These are phyloP conservation scores for Graphiopsis chlorocephala DNA, from an alignment of 2,329 filamentous ascomycete species.

Conservation along the genomic window DNA sequence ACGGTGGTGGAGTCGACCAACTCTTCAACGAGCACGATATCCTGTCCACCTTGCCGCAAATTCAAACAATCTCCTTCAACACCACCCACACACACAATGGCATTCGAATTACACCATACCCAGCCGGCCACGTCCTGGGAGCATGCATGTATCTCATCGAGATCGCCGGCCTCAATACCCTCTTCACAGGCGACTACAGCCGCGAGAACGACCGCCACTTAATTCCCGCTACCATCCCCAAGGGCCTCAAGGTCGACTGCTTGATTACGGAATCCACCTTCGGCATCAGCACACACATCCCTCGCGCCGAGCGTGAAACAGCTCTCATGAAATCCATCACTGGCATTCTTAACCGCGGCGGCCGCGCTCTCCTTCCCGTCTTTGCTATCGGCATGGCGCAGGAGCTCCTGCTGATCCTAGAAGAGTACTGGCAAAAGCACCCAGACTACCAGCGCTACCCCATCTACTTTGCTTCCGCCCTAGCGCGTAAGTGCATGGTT, in stretches of 20 bases:
- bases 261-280: constrained; percentile 98
- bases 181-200: constrained; percentile 98
- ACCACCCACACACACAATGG: constrained; percentile 96
- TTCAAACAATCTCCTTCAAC: constrained; percentile 97
- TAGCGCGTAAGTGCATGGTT: constrained; percentile 95
- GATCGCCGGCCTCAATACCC: constrained; percentile 92
- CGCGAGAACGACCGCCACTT: constrained; percentile 93
- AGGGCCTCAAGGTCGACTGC: constrained; percentile 87
- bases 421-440: constrained; percentile 95
- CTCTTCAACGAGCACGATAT: constrained; percentile 96
- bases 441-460: constrained; percentile 83
- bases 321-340: constrained; percentile 96
- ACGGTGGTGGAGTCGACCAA: constrained; percentile 52
- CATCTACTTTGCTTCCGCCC: constrained; percentile 95
- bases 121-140: constrained; percentile 94
- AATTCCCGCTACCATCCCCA: constrained; percentile 87
- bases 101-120: constrained; percentile 94
- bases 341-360: constrained; percentile 82
- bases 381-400: constrained; percentile 93
- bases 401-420: constrained; percentile 87
- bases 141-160: constrained; percentile 98
- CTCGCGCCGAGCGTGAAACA: constrained; percentile 84
- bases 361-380: constrained; percentile 88
- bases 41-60: constrained; percentile 85
- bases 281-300: constrained; percentile 89